phyloP scores from a whole-genome alignment of 371 early-diverging fungal genomes.

The Nematocida ironsii region DNA sequence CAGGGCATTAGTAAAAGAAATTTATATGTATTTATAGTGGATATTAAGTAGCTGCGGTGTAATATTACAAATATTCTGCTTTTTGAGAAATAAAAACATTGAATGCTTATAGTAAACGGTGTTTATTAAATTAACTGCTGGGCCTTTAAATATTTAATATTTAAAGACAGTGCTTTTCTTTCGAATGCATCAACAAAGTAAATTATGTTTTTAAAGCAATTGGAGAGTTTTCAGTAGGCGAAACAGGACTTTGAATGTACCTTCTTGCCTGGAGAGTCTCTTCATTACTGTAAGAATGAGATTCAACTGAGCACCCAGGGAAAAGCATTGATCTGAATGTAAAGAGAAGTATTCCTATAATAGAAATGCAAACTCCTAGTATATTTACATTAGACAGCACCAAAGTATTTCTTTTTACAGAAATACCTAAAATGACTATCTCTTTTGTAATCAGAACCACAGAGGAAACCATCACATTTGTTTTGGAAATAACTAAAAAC shows the following conservation, averaged over 20 bases:
- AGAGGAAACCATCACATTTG: conserved; percentile 66
- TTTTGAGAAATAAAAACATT: too few relatives aligned
- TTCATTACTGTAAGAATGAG: neutral
- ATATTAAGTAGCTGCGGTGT: too few relatives aligned
- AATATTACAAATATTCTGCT: too few relatives aligned
- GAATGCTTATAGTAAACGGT: too few relatives aligned
- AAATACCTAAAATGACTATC: conserved; percentile 65
- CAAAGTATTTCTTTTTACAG: conserved; percentile 57
- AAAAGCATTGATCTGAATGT: conserved; percentile 15
- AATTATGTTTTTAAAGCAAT: neutral
- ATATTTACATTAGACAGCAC: conserved; percentile 60
- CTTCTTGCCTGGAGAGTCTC: neutral
- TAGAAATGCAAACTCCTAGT: conserved; percentile 64
- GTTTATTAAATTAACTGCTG: too few relatives aligned
- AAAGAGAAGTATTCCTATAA: conserved; percentile 66
- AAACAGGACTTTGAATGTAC: neutral
- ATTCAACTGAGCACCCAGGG: neutral
- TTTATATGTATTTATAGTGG: too few relatives aligned
- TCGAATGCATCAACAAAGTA: neutral
- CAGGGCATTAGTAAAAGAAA: too few relatives aligned
- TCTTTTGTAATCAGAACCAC: conserved; percentile 68
- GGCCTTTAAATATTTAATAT: too few relatives aligned
- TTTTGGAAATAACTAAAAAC: conserved; percentile 65
- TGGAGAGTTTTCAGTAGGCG: neutral
- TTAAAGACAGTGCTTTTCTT: too few relatives aligned